phyloP scores from a whole-genome alignment of 345 rosid species.

The Mallotus nudiflorus region DNA sequence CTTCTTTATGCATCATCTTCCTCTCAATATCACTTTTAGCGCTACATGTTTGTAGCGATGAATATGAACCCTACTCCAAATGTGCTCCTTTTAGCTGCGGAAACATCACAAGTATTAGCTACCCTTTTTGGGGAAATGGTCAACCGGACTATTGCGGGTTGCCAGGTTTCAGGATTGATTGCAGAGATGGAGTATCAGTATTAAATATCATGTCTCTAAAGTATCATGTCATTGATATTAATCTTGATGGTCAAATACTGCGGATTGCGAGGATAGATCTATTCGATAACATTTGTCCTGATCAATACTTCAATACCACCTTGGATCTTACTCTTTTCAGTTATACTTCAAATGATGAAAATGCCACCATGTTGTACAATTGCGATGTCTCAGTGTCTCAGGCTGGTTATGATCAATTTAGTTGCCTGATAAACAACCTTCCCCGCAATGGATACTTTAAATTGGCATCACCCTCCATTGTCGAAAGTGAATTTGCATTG shows the following conservation, averaged over 20 bases:
- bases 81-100: constrained; percentile 9
- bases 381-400: background rate
- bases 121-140: constrained; percentile 8
- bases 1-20: background rate
- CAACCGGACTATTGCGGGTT: constrained; percentile 7
- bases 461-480: background rate
- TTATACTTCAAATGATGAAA: constrained; percentile 9
- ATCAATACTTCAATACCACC: constrained; percentile 2
- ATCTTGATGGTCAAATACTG: constrained; percentile 2
- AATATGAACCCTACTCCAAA: background rate
- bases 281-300: background rate
- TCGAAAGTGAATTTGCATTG: background rate
- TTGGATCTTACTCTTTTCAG: constrained; percentile 6
- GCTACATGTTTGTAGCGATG: background rate
- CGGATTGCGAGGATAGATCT: background rate
- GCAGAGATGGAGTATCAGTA: background rate
- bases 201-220: background rate
- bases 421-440: background rate
- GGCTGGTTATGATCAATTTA: background rate
- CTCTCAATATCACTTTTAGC: background rate
- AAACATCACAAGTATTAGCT: background rate
- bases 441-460: background rate
- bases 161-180: constrained; percentile 12
- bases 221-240: background rate
- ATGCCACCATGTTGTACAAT: constrained; percentile 8